Base-by-base conservation (phyloP, 768 basidiomycete species). In the Paxillus rubicundulus region DNA sequence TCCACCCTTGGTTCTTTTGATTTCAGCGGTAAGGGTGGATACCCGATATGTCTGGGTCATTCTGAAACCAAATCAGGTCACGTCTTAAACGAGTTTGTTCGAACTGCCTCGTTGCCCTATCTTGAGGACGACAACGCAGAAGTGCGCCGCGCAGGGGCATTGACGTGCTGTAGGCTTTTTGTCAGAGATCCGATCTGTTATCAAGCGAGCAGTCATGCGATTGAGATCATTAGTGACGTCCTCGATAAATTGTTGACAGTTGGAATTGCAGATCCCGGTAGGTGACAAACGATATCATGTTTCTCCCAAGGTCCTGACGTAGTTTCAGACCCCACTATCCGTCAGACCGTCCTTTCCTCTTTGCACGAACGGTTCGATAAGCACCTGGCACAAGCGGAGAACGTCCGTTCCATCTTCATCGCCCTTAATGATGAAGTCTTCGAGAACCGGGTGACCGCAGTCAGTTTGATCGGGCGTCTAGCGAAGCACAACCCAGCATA, bases 141-240 rank as follows among this genome's bases (percentile, higher is more conserved):
- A 50, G 87, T 98, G 2, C 80, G 97, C 14, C 81, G 86, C 28
- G 91, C 92, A 6, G 93, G 96, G 10, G 97, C 96, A 4, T 66
- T 90, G 42, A 94, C 95, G 1, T 98, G 94, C 65, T 97, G 94
- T 61, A 82, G 82, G 42, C 79, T 98, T 13, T 96, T 98, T 64
- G 85, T 94, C 53, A 85, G 86, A 51, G 97, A 99, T 71, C 94
- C 95, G 0, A 97, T 98, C 46, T 94, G 92, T 67, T 92, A 90
- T 60, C 95, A 98, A 71, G 87, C 93, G 9, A 96, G 92, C 74
- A 93, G 86, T 60, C 91, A 98, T 70, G 89, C 95, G 8, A 96
- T 97, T 49, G 92, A 98, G 63, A 86, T 98, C 53, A 95, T 99
- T 64, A 92, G 92, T 68, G 96, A 98, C 57, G 95, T 98, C n/a